Evolutionary conservation across 441 rosid species (phyloP).

Genomic region (Eugenia klotzschiana): DNA sequence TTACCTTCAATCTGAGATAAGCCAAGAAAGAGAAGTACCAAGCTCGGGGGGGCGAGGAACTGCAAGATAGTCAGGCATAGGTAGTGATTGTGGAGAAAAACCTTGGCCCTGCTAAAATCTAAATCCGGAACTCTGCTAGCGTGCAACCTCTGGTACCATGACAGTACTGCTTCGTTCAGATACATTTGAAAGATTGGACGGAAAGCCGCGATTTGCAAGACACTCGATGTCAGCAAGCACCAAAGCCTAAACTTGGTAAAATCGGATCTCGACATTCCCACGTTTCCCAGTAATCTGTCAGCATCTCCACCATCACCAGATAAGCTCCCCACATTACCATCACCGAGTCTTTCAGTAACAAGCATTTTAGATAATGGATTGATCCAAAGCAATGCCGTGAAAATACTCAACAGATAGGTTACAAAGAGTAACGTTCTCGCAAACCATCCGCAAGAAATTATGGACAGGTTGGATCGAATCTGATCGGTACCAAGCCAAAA

Average conservation of each 20-base stretch:
- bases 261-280: slow-evolving; percentile 34
- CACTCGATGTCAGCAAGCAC: slow-evolving; percentile 41
- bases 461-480: slow-evolving; percentile 38
- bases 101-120: slow-evolving; percentile 84
- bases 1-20: slow-evolving; percentile 41
- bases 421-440: slow-evolving; percentile 44
- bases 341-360: slow-evolving; percentile 13
- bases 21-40: slow-evolving; percentile 55
- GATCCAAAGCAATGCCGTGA: slow-evolving; percentile 71
- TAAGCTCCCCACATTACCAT: not conserved
- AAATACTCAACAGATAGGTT: slow-evolving; percentile 22
- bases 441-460: slow-evolving; percentile 71
- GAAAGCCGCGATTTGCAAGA: slow-evolving; percentile 42
- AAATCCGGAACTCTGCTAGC: slow-evolving; percentile 74
- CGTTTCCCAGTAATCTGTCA: slow-evolving; percentile 35
- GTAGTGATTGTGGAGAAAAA: slow-evolving; percentile 81
- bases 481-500: slow-evolving; percentile 94
- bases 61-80: slow-evolving; percentile 63
- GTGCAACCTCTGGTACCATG: slow-evolving; percentile 88
- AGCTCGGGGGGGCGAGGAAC: slow-evolving; percentile 44
- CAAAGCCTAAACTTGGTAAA: slow-evolving; percentile 37
- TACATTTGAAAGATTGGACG: slow-evolving; percentile 76
- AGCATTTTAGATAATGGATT: slow-evolving; percentile 51
- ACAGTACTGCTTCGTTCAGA: slow-evolving; percentile 79
- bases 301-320: slow-evolving; percentile 1